Conservation (phyloP, 257 asterid species). For the Gentiana straminea region DNA sequence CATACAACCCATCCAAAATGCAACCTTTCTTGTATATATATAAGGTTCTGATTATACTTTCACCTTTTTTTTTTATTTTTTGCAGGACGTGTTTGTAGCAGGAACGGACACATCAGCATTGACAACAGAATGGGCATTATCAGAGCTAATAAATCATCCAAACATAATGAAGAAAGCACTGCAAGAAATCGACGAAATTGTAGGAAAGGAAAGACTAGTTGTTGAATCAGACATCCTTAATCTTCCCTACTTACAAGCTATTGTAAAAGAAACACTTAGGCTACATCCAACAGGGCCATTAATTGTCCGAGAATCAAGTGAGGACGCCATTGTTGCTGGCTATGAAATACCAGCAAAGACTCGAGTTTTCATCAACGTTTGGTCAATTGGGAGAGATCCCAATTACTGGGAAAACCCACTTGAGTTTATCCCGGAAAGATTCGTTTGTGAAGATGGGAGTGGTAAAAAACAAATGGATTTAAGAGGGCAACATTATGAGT, state of each 20-base stretch:
- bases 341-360: constrained; percentile 46
- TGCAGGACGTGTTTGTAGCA: constrained; percentile 64
- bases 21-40: no score
- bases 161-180: constrained; percentile 31
- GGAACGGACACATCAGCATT: constrained; percentile 81
- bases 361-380: constrained; percentile 45
- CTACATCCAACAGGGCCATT: constrained; percentile 76
- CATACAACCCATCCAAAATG: no score
- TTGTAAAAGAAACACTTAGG: constrained; percentile 61
- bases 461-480: constrained; percentile 38
- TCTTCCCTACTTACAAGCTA: constrained; percentile 60
- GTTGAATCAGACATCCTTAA: constrained; percentile 52
- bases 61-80: background rate
- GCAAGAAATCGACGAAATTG: constrained; percentile 38
- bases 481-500: constrained; percentile 61
- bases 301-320: constrained; percentile 34
- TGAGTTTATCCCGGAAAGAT: constrained; percentile 61
- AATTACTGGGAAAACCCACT: constrained; percentile 53
- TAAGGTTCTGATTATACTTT: no score
- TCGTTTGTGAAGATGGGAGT: constrained; percentile 20
- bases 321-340: constrained; percentile 43
- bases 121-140: constrained; percentile 68
- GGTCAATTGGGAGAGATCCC: constrained; percentile 65
- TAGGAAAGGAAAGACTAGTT: constrained; percentile 30
- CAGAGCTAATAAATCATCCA: constrained; percentile 71